Conservation (phyloP, 805 yeast species). For the Candida glaebosa region DNA sequence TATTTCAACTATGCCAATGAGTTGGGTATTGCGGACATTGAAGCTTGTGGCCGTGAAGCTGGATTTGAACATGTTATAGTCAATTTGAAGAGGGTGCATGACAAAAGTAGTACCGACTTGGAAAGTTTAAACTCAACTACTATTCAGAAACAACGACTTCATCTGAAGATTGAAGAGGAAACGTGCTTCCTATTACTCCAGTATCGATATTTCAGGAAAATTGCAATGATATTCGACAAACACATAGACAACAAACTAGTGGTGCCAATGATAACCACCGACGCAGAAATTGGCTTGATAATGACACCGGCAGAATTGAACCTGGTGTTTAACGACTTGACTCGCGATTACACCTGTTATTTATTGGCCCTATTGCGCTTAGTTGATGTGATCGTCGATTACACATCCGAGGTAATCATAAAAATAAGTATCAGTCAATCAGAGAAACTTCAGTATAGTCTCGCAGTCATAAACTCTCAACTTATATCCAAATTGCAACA, state of each 20-base stretch:
- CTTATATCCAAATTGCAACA: slow-evolving; percentile 19
- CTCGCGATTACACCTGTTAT: slow-evolving; percentile 19
- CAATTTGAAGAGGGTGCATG: slow-evolving; percentile 5
- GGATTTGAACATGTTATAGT: slow-evolving; percentile 1
- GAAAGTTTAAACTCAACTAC: slow-evolving; percentile 10
- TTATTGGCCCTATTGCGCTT: slow-evolving; percentile 19
- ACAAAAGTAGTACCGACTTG: slow-evolving; percentile 4
- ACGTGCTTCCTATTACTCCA: slow-evolving; percentile 15
- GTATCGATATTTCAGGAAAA: slow-evolving; percentile 15
- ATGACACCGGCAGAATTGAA: slow-evolving; percentile 16
- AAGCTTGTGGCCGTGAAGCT: not conserved
- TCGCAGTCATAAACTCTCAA: slow-evolving; percentile 19
- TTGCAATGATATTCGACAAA: slow-evolving; percentile 10
- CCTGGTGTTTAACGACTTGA: slow-evolving; percentile 5
- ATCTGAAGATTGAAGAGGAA: slow-evolving; percentile 18
- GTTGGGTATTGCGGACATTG: not conserved
- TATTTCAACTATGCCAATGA: not conserved
- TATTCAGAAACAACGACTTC: slow-evolving; percentile 16
- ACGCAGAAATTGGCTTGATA: slow-evolving; percentile 14
- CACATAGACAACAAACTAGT: slow-evolving; percentile 2
- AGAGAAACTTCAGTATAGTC: slow-evolving; percentile 12
- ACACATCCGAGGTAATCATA: slow-evolving; percentile 21
- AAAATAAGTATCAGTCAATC: slow-evolving; percentile 13
- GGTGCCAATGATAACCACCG: slow-evolving; percentile 8
- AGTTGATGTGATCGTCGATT: slow-evolving; percentile 22